Conservation (phyloP, 495 filamentous ascomycete species). For the Gamarada debralockiae region DNA sequence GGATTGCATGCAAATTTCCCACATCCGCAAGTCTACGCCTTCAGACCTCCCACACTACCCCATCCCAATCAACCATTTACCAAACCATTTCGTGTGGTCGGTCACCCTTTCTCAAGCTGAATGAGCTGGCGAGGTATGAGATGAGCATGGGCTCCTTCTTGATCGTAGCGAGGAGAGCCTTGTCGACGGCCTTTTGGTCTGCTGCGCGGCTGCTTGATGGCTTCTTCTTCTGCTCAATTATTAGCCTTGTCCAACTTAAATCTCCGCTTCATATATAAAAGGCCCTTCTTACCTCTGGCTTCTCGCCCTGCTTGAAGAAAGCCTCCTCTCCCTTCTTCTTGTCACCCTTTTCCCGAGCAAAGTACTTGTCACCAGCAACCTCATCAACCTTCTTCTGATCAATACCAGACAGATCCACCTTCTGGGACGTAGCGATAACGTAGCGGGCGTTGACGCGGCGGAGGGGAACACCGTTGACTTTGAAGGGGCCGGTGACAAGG, state of each 20-base stretch:
- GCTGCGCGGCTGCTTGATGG: conserved; percentile 80
- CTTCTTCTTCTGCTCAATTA: conserved; percentile 80
- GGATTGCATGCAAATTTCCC: conserved; percentile 11
- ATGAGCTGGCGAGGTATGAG: conserved; percentile 85
- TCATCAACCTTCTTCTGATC: conserved; percentile 82
- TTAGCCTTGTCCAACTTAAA: conserved; percentile 18
- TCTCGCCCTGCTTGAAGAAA: conserved; percentile 98
- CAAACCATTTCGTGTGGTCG: conserved; percentile 97
- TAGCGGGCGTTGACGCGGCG: conserved; percentile 97
- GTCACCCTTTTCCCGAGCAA: conserved; percentile 86
- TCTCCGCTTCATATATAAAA: background rate
- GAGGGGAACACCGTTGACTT: conserved; percentile 99
- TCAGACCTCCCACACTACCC: background rate
- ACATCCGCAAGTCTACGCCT: conserved; percentile 19
- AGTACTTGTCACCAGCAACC: conserved; percentile 81
- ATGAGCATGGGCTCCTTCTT: conserved; percentile 91
- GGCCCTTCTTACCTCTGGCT: conserved; percentile 73
- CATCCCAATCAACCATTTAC: conserved; percentile 42
- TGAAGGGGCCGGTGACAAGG: conserved; percentile 98
- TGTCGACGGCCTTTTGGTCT: conserved; percentile 98
- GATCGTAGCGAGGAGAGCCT: conserved; percentile 83
- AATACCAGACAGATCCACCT: conserved; percentile 80
- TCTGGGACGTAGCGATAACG: conserved; percentile 94
- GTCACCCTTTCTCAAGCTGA: conserved; percentile 97
- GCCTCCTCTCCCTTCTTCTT: conserved; percentile 92